Conservation (phyloP, 257 asterid genomes). For the Fraxinus quadrangulata region DNA sequence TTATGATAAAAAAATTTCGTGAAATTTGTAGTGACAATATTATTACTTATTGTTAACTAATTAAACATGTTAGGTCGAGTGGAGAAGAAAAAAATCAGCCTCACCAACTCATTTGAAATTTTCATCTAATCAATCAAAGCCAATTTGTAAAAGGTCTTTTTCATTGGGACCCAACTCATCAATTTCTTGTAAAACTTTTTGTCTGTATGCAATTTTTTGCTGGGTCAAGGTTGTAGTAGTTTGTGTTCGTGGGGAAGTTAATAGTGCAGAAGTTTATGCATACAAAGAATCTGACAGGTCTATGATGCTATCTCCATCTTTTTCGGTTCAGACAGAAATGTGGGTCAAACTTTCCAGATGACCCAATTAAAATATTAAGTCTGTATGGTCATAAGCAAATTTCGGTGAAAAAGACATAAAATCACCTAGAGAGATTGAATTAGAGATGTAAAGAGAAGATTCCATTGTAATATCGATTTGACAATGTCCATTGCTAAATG, state of each 20-base stretch:
- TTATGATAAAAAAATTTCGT: no score
- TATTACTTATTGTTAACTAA: background rate
- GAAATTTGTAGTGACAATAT: background rate
- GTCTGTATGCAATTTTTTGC: background rate
- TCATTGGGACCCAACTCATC: constrained; percentile 12
- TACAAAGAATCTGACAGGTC: constrained; percentile 52
- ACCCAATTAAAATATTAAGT: constrained; percentile 33
- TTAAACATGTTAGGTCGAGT: background rate
- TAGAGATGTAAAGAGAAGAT: constrained; percentile 2
- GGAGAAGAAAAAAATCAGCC: constrained; percentile 13
- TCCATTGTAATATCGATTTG: constrained; percentile 20
- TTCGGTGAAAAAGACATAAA: constrained; percentile 48
- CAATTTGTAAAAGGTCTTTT: constrained; percentile 14
- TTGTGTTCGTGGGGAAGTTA: background rate
- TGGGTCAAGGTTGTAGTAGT: background rate
- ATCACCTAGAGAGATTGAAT: constrained; percentile 21
- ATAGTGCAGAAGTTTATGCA: constrained; percentile 16
- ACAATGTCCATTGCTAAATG: background rate
- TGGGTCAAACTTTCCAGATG: constrained; percentile 56
- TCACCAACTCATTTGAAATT: constrained; percentile 38
- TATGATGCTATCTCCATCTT: constrained; percentile 34
- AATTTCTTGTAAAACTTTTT: background rate
- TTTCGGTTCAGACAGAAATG: constrained; percentile 50
- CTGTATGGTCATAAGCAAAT: constrained; percentile 32
- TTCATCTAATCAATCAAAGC: constrained; percentile 20